Conservation (phyloP, 805 yeast genomes). For the Geotrichum ghanense region DNA sequence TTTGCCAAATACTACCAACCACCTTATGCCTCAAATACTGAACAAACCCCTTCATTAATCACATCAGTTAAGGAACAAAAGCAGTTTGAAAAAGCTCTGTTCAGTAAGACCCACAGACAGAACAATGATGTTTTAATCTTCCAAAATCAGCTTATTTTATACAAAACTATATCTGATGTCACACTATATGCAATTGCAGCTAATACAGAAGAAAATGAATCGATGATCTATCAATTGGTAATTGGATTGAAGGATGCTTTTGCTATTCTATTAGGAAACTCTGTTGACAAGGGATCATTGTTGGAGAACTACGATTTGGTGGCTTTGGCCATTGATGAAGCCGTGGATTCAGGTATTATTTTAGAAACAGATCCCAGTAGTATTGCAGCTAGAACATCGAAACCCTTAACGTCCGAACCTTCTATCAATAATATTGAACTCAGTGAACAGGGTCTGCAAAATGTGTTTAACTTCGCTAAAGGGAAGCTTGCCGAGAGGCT, state of each 20-base stretch:
- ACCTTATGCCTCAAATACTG: slow-evolving; percentile 32
- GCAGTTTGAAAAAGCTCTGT: slow-evolving; percentile 63
- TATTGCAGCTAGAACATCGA: slow-evolving; percentile 85
- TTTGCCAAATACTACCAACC: slow-evolving; percentile 76
- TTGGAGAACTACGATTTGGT: slow-evolving; percentile 80
- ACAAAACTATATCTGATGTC: slow-evolving; percentile 73
- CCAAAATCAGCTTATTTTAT: slow-evolving; percentile 73
- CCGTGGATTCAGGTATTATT: slow-evolving; percentile 87
- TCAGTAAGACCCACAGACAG: slow-evolving; percentile 66
- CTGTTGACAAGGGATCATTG: slow-evolving; percentile 68
- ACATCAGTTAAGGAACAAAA: slow-evolving; percentile 50
- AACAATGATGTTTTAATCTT: slow-evolving; percentile 70
- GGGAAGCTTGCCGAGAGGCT: slow-evolving; percentile 50
- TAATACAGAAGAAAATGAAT: slow-evolving; percentile 68
- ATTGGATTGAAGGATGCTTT: slow-evolving; percentile 73
- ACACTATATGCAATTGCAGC: slow-evolving; percentile 61
- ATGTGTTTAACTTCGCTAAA: slow-evolving; percentile 71
- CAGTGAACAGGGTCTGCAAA: slow-evolving; percentile 42
- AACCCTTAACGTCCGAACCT: slow-evolving; percentile 64
- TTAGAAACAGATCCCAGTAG: slow-evolving; percentile 81
- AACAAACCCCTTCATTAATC: slow-evolving; percentile 23
- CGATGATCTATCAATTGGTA: slow-evolving; percentile 61
- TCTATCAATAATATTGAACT: slow-evolving; percentile 28
- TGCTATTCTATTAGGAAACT: slow-evolving; percentile 52
- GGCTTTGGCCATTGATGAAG: slow-evolving; percentile 78